These are phyloP conservation scores for Lodderomyces jiufengensis DNA, from an alignment of 1,139 yeast species.

Conservation along the genomic window DNA sequence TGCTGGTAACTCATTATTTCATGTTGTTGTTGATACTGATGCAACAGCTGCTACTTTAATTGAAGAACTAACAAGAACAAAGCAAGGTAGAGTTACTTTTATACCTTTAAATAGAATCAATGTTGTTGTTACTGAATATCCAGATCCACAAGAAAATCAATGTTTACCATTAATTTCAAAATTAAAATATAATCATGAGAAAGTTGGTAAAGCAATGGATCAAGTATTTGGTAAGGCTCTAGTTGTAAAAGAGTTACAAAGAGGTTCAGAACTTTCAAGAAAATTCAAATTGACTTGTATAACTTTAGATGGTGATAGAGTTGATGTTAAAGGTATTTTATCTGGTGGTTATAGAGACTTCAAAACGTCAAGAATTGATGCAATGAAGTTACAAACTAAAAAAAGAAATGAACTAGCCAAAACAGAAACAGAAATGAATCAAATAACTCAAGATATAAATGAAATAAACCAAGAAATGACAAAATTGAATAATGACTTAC, in stretches of 20 bases:
- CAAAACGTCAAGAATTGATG: slow-evolving; percentile 66
- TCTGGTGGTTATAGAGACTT: slow-evolving; percentile 87
- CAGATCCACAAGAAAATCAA: slow-evolving; percentile 50
- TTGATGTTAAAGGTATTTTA: slow-evolving; percentile 77
- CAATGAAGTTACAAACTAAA: slow-evolving; percentile 52
- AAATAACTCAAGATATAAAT: slow-evolving; percentile 22
- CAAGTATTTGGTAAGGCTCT: slow-evolving; percentile 82
- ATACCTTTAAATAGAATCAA: slow-evolving; percentile 80
- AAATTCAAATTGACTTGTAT: slow-evolving; percentile 66
- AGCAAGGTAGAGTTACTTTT: slow-evolving; percentile 83
- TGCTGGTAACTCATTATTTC: slow-evolving; percentile 83
- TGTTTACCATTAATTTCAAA: slow-evolving; percentile 76
- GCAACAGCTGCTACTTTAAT: slow-evolving; percentile 76
- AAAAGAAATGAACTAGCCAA: slow-evolving; percentile 48
- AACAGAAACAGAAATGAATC: slow-evolving; percentile 25
- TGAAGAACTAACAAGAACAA: slow-evolving; percentile 69
- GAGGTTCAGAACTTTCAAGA: slow-evolving; percentile 68
- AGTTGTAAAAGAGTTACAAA: slow-evolving; percentile 66
- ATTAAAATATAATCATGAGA: slow-evolving; percentile 53
- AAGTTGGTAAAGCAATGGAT: slow-evolving; percentile 59
- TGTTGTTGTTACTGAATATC: slow-evolving; percentile 35
- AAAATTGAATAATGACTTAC: slow-evolving; percentile 41
- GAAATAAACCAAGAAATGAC: slow-evolving; percentile 27
- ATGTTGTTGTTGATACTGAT: slow-evolving; percentile 86
- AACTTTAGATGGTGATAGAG: slow-evolving; percentile 88